These are phyloP conservation scores for Onygenales sp. DNA, from an alignment of 2,329 filamentous ascomycete species.

Conservation along the genomic window DNA sequence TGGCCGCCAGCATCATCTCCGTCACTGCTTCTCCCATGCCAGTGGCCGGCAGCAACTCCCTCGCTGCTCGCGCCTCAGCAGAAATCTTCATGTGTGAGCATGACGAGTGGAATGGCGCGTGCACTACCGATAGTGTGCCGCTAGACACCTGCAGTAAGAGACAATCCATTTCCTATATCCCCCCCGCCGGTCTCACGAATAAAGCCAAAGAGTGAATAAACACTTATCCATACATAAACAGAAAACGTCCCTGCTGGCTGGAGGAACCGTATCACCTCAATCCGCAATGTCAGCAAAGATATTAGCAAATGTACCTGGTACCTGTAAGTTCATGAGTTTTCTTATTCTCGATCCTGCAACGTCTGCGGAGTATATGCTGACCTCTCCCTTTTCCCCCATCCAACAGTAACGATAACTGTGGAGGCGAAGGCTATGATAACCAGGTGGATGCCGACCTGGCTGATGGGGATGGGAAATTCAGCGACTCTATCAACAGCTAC, in stretches of 20 bases:
- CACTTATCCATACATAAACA: not conserved
- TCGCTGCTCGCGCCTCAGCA: not conserved
- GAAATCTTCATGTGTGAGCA: not conserved
- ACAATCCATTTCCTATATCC: not conserved
- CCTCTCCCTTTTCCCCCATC: not conserved
- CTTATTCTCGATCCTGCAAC: not conserved
- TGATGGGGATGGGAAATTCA: not conserved
- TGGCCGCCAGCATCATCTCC: not conserved
- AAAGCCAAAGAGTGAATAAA: not conserved
- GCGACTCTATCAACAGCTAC: not conserved
- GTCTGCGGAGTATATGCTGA: not conserved
- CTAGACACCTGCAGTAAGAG: not conserved
- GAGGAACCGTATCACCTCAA: not conserved
- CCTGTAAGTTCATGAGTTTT: not conserved
- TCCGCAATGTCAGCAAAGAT: not conserved
- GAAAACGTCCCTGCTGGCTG: not conserved
- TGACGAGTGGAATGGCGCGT: not conserved
- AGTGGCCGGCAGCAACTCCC: not conserved
- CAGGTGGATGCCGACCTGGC: not conserved
- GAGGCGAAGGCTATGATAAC: not conserved
- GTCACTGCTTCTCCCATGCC: not conserved
- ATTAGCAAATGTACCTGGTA: not conserved
- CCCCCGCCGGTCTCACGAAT: not conserved
- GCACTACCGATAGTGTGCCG: not conserved
- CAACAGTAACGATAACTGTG: not conserved